These are phyloP conservation scores for Camillea tinctor DNA, from an alignment of 2,329 filamentous ascomycete genomes.

Conservation along the genomic window DNA sequence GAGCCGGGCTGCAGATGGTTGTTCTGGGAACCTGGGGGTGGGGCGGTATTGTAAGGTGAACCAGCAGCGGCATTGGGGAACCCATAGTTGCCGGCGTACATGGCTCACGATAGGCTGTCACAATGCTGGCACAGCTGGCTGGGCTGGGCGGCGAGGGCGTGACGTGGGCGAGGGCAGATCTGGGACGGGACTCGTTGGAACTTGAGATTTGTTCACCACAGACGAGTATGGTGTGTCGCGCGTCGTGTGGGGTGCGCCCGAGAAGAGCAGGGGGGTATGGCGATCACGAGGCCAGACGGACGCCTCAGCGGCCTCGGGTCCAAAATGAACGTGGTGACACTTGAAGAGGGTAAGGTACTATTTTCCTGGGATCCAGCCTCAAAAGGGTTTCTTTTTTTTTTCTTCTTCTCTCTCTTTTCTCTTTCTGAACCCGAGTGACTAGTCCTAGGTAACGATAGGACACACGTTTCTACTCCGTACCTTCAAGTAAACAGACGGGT, in stretches of 20 bases:
- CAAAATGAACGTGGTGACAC: slow-evolving; percentile 19
- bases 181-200: slow-evolving; percentile 29
- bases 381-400: slow-evolving; percentile 6
- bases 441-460: slow-evolving; percentile 1
- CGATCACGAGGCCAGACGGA: slow-evolving; percentile 25
- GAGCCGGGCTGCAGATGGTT: slow-evolving; percentile 45
- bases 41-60: slow-evolving; percentile 50
- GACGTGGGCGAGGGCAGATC: slow-evolving; percentile 24
- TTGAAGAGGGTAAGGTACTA: background rate
- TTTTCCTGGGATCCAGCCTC: slow-evolving; percentile 9
- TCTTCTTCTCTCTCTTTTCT: slow-evolving; percentile 9
- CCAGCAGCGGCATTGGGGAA: slow-evolving; percentile 50
- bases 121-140: slow-evolving; percentile 30
- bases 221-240: slow-evolving; percentile 26
- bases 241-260: slow-evolving; percentile 31
- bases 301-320: slow-evolving; percentile 15
- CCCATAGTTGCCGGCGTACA: slow-evolving; percentile 57
- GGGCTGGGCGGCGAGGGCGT: slow-evolving; percentile 25
- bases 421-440: slow-evolving; percentile 10
- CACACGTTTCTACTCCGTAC: background rate
- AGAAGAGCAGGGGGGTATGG: slow-evolving; percentile 28
- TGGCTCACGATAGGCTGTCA: slow-evolving; percentile 39
- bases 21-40: slow-evolving; percentile 42
- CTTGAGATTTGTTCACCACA: slow-evolving; percentile 19
- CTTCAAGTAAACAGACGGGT: too few species aligned